Evolutionary conservation across 345 rosid species (phyloP), one percentile per base, ranked within the genome.

Genomic region (Luvunga scandens): DNA sequence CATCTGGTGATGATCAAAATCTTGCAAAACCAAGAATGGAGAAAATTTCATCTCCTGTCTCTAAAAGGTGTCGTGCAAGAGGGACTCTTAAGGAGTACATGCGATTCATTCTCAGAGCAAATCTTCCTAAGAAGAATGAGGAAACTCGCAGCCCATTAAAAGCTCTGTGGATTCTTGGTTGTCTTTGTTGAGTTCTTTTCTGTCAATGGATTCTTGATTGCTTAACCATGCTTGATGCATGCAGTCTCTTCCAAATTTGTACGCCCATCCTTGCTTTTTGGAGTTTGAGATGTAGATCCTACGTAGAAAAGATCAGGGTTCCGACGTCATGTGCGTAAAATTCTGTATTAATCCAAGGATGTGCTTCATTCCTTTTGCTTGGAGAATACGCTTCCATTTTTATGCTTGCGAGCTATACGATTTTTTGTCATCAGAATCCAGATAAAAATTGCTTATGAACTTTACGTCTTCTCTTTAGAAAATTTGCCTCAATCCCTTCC

Each of bases 21-120:
- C 16, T 45, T 68, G 50, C 64, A 31, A 39, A 45, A 39, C 62
- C 74, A 72, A 78, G 75, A 62, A 81, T 19, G 21, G 66, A 63
- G n/a, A 27, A 30, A 39, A 21, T 5, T 33, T 45, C 16, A 33
- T 81, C 70, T 42, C 63, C 38, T 2, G 14, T 48, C 57, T 53
- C 73, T 62, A 56, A 64, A 27, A 63, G 59, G 78, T 60, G 61
- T 21, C 45, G 5, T 59, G 38, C 39, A 16, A 61, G 31, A 22
- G 70, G 71, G 59, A 30, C 61, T 28, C 7, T 78, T 7, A 27
- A 31, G 2, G n/a, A 21, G 61, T 45, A 53, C 66, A 33, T 34
- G 57, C 19, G 57, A 66, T 78, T 75, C 64, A 48, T 74, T 48
- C 67, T 71, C 62, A 36, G 31, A 61, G 75, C 27, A 16, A 60